A percentile compares a stretch with the other conserved stretches of the same genome.
Evolutionary conservation across 805 yeast genomes (phyloP).

Genomic region (Debaryomyces tyrocola): DNA sequence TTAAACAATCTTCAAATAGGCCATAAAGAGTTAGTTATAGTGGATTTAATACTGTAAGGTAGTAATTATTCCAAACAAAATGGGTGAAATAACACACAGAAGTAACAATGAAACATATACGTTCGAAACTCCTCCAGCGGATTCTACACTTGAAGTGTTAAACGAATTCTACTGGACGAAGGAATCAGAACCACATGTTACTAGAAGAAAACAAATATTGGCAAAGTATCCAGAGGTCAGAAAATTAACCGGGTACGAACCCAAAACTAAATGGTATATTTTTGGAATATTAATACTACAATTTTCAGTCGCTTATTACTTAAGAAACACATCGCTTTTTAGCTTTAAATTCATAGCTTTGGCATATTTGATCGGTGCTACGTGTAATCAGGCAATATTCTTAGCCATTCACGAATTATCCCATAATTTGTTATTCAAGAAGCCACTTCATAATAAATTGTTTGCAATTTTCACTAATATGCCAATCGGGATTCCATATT

Average conservation of each 20-base stretch:
- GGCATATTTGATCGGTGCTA: constrained; percentile 84
- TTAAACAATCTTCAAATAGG: background rate
- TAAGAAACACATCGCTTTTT: constrained; percentile 56
- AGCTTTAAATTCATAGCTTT: constrained; percentile 54
- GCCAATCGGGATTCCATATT: constrained; percentile 88
- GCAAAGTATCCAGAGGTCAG: constrained; percentile 76
- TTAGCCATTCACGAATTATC: constrained; percentile 86
- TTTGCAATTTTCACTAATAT: constrained; percentile 76
- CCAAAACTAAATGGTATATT: constrained; percentile 77
- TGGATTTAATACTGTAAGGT: background rate
- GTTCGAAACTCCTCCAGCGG: constrained; percentile 40
- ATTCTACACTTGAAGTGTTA: constrained; percentile 39
- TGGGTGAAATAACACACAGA: constrained; percentile 24
- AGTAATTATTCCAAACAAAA: background rate
- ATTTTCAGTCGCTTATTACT: constrained; percentile 57
- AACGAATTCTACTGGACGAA: constrained; percentile 84
- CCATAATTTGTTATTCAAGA: constrained; percentile 81
- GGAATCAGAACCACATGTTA: constrained; percentile 76
- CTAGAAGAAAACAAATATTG: constrained; percentile 71
- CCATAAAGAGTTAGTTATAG: background rate
- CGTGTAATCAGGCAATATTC: constrained; percentile 79
- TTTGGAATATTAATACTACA: constrained; percentile 67
- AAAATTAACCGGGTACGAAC: constrained; percentile 83
- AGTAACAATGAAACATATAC: constrained; percentile 27
- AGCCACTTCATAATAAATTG: constrained; percentile 73